phyloP scores from a whole-genome alignment of 1,284 basidiomycete species.

The Xanthoconium separans region DNA sequence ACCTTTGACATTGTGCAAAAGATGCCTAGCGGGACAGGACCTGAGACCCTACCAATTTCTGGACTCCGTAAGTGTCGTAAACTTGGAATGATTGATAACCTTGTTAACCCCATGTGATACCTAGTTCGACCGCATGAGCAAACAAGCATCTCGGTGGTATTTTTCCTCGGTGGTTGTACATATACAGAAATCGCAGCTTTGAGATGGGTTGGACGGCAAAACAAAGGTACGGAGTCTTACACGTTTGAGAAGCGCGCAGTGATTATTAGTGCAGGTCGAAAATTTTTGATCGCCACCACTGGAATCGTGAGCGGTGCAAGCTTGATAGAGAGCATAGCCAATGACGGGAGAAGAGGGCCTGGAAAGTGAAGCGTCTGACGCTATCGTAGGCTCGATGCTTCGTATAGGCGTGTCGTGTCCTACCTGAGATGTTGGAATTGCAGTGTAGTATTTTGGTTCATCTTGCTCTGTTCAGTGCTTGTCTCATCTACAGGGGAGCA shows the following conservation, averaged over 20 bases:
- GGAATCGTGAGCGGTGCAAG: conserved; percentile 79
- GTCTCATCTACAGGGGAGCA: conserved; percentile 16
- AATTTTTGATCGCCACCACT: conserved; percentile 86
- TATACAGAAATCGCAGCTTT: conserved; percentile 96
- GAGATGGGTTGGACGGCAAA: conserved; percentile 85
- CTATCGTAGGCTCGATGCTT: conserved; percentile 8
- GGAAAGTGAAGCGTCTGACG: conserved; percentile 18
- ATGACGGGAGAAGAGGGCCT: conserved; percentile 34
- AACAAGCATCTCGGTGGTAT: conserved; percentile 81
- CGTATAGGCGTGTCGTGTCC: conserved; percentile 8
- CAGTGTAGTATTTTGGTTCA: conserved; percentile 15
- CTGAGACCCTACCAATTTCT: conserved; percentile 34
- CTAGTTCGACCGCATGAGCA: conserved; percentile 50
- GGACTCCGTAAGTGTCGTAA: conserved; percentile 43
- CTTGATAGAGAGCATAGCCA: conserved; percentile 67
- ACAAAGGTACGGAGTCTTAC: conserved; percentile 54
- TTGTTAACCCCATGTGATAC: conserved; percentile 6
- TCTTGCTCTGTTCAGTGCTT: conserved; percentile 5
- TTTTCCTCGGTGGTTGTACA: conserved; percentile 98
- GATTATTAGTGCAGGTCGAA: conserved; percentile 55
- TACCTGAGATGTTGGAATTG: conserved; percentile 12
- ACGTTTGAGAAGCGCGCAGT: conserved; percentile 6
- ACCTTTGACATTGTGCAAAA: conserved; percentile 80
- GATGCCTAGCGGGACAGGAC: conserved; percentile 33
- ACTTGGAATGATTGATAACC: neutral